Evolutionary conservation across 2,329 filamentous ascomycete genomes (phyloP), one percentile per base, ranked within the genome.

Genomic region (Sporothrix curviconia): DNA sequence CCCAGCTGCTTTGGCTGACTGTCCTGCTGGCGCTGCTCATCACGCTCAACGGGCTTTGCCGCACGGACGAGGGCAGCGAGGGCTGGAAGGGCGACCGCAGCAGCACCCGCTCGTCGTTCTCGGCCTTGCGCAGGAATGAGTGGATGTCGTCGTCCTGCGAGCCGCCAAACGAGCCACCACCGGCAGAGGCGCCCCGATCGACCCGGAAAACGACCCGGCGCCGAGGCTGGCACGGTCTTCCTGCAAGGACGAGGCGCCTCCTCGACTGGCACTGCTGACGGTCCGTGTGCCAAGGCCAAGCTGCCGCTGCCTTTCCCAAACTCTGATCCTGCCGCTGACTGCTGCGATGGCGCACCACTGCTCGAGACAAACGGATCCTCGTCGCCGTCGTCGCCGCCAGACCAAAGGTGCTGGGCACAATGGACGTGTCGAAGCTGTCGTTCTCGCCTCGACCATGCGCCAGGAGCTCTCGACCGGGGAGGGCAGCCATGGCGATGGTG

Each of bases 401-500:
- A 1, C 72, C 59, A 51, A 71, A 63, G 24, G 69, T 75, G 30
- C 77, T 67, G 34, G 76, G 74, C 15, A 82, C 68, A 55, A 82
- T 72, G 9, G 76, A 76, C 6, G 79, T 81, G 63, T 82, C 80
- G 66, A 83, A 83, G 64, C 79, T 82, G 65, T 83, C 80, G 66
- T 83, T 77, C 57, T 83, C 80, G 65, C 75, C 58, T 84, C 81
- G 12, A 84, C 79, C 70, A 84, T 75, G 63, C 81, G 80, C 81
- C 81, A 84, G 19, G 80, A 83, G 62, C 77, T 76, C 61, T 80
- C 78, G 42, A 81, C 72, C n/a, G 36, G 75, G 74, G 15, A 76
- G 65, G 4, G 49, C 43, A 8, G 51, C 39, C 58, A 61, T 62
- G 36, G 22, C 34, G 28, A 7, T 9, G 19, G 2, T 17, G 12